Conservation (phyloP, 139 green algal genomes). For the Chlamydomonas eustigma region DNA sequence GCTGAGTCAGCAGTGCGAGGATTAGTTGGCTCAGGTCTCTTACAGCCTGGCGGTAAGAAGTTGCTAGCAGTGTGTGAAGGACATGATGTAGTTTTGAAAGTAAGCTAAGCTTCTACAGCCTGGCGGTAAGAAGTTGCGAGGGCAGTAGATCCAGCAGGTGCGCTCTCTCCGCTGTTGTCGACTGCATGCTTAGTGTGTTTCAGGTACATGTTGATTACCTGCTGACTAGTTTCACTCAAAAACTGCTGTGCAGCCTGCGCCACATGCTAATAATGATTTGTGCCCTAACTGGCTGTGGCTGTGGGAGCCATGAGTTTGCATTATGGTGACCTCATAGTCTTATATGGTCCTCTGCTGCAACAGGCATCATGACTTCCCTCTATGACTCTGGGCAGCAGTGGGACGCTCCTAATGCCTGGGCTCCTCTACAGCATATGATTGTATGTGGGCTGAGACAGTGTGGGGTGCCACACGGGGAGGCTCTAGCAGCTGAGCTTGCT, state of each 20-base stretch:
- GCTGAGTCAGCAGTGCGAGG: conserved; percentile 27
- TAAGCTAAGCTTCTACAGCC: conserved; percentile 24
- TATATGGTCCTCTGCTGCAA: neutral
- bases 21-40: conserved; percentile 30
- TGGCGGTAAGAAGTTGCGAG: conserved; percentile 6
- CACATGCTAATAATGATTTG: neutral
- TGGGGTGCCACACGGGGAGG: conserved; percentile 1
- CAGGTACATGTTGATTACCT: too few species aligned
- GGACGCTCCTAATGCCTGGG: conserved; percentile 94
- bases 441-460: conserved; percentile 29
- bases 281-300: too few species aligned
- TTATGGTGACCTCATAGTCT: too few species aligned
- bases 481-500: conserved; percentile 42
- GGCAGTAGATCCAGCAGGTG: too few species aligned
- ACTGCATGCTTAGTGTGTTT: too few species aligned
- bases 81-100: too few species aligned
- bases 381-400: conserved; percentile 81
- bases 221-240: too few species aligned
- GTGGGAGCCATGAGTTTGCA: too few species aligned
- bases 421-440: conserved; percentile 81
- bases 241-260: too few species aligned
- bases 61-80: too few species aligned
- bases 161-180: too few species aligned
- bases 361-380: conserved; percentile 67
- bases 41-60: conserved; percentile 13